Percentiles rank a stretch among this genome's conserved stretches.
These are phyloP conservation scores for Xylaria bambusicola DNA, from an alignment of 495 filamentous ascomycete species.

Conservation along the genomic window DNA sequence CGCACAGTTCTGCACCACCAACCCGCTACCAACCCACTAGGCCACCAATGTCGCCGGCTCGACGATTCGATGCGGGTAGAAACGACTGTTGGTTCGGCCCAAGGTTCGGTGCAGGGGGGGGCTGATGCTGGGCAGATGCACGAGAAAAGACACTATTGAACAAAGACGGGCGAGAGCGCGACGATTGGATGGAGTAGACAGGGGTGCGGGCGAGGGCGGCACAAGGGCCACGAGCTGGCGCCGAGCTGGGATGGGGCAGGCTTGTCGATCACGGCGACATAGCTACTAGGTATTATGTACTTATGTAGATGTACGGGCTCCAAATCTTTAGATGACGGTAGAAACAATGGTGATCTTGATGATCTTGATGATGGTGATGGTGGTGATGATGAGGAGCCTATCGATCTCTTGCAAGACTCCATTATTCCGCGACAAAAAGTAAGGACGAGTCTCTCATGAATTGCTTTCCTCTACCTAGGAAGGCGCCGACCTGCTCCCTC, in stretches of 20 bases:
- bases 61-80: not conserved
- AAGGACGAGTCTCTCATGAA: no score
- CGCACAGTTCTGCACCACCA: constrained; percentile 14
- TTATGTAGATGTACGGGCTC: no score
- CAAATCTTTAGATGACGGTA: not conserved
- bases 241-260: not conserved
- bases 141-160: constrained; percentile 13
- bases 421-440: no score
- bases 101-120: constrained; percentile 2
- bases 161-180: constrained; percentile 2
- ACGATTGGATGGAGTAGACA: constrained; percentile 7
- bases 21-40: no score
- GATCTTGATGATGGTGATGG: no score
- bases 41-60: no score
- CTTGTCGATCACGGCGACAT: not conserved
- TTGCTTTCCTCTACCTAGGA: no score
- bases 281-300: no score
- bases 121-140: constrained; percentile 12
- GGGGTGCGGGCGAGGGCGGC: not conserved
- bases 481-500: no score
- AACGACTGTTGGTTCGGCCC: constrained; percentile 5
- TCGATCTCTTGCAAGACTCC: no score
- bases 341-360: no score
- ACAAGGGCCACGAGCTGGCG: constrained; percentile 10
- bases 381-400: no score